Base-by-base conservation (phyloP, 371 early-diverging fungal species). In the Catenaria anguillulae region DNA sequence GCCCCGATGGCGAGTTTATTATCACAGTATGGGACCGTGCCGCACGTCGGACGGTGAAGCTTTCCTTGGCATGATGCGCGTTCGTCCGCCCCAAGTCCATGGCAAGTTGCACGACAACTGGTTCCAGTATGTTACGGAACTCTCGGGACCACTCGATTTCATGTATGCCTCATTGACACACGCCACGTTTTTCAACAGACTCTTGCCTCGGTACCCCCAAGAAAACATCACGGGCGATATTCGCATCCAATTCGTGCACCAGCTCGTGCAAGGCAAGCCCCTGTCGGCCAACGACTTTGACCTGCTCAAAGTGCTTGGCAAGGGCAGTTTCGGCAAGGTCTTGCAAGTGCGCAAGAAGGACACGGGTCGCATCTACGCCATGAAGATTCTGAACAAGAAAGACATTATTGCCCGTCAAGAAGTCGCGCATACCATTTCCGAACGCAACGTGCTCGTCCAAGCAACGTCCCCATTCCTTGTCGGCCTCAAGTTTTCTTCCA, bases 251-350 rank as follows among this genome's bases (percentile, higher is more conserved):
- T 64, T 79, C 62, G 80, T 75, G 55, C 82, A 77, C 65, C 73
- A 68, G 35, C 65, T 73, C 29, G 31, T 29, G 43, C 50, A 61
- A 34, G 35, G 37, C 6, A 12, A 24, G n/a, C 75, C 82, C 48
- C 65, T 88, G 23, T 74, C 77, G 2, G 76, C 83, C 2, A 73
- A 75, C 15, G 83, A 85, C 64, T 89, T 89, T 69, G 81, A 82
- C 23, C 76, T 87, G 36, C 67, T 89, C 0, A 83, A 84, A 54
- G 75, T 88, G 0, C 63, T 93, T 24, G 91, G 92, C 8, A 83
- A 80, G 64, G 92, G 90, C 6, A 78, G 78, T 33, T 89, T 87
- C 71, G 90, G 90, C 42, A 89, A 89, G 64, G 90, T 93, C 6
- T 77, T 86, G 37, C 84, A 88, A 55, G 87, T 85, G 40, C 72